Evolutionary conservation across 2,329 filamentous ascomycete species (phyloP).

Genomic region (Spiromastix sp.): DNA sequence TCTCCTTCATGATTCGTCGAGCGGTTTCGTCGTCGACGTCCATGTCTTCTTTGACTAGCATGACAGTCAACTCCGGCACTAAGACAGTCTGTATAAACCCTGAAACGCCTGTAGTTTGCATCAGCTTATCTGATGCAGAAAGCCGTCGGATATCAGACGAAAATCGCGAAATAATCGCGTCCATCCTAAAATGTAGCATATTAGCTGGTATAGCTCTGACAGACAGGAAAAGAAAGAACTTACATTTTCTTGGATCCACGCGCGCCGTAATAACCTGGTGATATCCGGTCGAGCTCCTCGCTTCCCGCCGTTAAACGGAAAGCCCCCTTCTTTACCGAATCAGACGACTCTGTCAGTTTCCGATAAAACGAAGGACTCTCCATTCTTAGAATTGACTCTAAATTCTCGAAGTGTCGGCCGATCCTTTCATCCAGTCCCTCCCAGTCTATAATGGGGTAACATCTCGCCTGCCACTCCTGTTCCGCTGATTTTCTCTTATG

Average conservation of each 20-base stretch:
- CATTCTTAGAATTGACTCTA: constrained; percentile 44
- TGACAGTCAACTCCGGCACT: constrained; percentile 57
- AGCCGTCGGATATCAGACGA: constrained; percentile 50
- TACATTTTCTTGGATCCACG: constrained; percentile 63
- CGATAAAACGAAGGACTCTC: constrained; percentile 49
- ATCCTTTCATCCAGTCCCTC: constrained; percentile 49
- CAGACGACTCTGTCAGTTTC: constrained; percentile 42
- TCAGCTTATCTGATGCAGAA: constrained; percentile 53
- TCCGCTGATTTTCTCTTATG: constrained; percentile 50
- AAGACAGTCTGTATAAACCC: constrained; percentile 64
- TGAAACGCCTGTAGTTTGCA: constrained; percentile 56
- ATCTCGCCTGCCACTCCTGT: constrained; percentile 38
- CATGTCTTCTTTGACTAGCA: constrained; percentile 52
- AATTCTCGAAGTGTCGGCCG: constrained; percentile 40
- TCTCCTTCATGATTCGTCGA: constrained; percentile 52
- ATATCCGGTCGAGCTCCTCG: constrained; percentile 43
- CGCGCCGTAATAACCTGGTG: constrained; percentile 75
- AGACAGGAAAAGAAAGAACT: constrained; percentile 18
- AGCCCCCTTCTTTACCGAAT: constrained; percentile 50
- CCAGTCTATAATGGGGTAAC: constrained; percentile 68
- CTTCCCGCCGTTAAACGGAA: constrained; percentile 43
- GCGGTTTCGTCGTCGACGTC: constrained; percentile 35
- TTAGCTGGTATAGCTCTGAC: constrained; percentile 5
- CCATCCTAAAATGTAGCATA: constrained; percentile 22
- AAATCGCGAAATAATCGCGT: constrained; percentile 54